Base-by-base conservation (phyloP, 2,329 filamentous ascomycete genomes). In the Talaromyces sp. region DNA sequence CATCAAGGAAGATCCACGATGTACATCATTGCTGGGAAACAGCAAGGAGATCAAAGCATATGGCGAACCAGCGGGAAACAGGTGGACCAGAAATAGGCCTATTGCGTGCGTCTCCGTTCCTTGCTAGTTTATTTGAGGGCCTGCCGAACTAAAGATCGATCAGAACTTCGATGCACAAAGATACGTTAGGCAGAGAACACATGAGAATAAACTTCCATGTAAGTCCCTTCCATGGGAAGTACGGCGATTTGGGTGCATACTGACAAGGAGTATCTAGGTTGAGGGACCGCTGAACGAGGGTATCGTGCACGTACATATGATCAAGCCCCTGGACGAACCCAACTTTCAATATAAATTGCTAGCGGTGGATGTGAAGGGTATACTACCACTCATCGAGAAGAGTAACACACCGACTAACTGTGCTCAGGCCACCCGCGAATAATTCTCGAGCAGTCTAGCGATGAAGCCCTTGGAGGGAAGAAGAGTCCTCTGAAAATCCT, bases 181-280 rank as follows among this genome's bases (percentile, higher is more conserved):
- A 97, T 72, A 79, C 83, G 11, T 82, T 86, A 65, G 93, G 93
- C 4, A 87, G 87, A 21, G 88, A 96, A 66, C 92, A 97, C 74
- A 75, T 97, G 66, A 79, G 86, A 66, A 92, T 97, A 84, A 87
- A 92, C 68, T 97, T 97, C 75, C 87, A 95, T 73, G 89, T 90
- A 77, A 69, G 85, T 42, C 7, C 4, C 7, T 14, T 9, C n/a
- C 23, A 23, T 12, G 31, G 8, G 25, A n/a, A 31, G 25, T 21
- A 21, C 12, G 14, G 25, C 2, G n/a, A 46, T 11, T 33, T 11
- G 6, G 28, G 9, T 1, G 9, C 1, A 37, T 16, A 25, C 18
- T 58, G 16, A 58, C 18, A 21, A 37, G 7, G 16, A 23, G n/a
- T 14, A 6, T 16, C 9, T 72, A 90, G 85, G 88, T 96, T 42